Evolutionary conservation across 2,329 filamentous ascomycete genomes (phyloP), one percentile per base, ranked within the genome.

Genomic region (Botryotinia calthae): DNA sequence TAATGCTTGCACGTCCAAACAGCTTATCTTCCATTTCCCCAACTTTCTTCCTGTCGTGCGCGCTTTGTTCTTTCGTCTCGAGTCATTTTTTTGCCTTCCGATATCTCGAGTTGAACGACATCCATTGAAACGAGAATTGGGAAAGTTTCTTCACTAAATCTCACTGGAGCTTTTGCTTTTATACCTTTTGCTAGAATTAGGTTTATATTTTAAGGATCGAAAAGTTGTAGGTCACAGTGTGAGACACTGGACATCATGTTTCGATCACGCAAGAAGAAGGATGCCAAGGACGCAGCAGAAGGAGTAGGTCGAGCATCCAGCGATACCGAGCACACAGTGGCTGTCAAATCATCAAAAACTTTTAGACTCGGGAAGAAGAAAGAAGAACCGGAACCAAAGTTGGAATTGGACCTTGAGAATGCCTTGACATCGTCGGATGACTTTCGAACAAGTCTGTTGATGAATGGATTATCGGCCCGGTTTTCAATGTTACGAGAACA

Each of bases 401-500:
- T 84, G 73, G 87, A 93, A 75, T 82, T 98, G 64, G 91, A 98
- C 79, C 84, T 98, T 20, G 82, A 89, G 4, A 85, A 85, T 20
- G 95, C 90, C 0, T 85, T 99, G 3, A 96, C 96, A 1, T 87
- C 94, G 0, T 90, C 85, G 64, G 94, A 98, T 82, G 91, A 98
- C 80, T 98, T 99, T 82, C 90, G 96, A 73, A 99, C 96, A 5
- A 98, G 96, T 85, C 84, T 99, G 73, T 86, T 99, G 75, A 97
- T 99, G 95, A 95, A 94, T 0, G 95, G 95, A 59, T 87, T 99
- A 7, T 98, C 95, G 0, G 94, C 95, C 20, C 90, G 96, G 10
- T 99, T 99, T 82, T 98, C 95, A 77, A 98, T 98, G 95, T 85
- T 98, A 46, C 87, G 94, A 79, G 95, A 98, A 82, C 95, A 98